phyloP scores from a whole-genome alignment of 192 early-diverging fungal genomes.

The Chytriomyces sp. region DNA sequence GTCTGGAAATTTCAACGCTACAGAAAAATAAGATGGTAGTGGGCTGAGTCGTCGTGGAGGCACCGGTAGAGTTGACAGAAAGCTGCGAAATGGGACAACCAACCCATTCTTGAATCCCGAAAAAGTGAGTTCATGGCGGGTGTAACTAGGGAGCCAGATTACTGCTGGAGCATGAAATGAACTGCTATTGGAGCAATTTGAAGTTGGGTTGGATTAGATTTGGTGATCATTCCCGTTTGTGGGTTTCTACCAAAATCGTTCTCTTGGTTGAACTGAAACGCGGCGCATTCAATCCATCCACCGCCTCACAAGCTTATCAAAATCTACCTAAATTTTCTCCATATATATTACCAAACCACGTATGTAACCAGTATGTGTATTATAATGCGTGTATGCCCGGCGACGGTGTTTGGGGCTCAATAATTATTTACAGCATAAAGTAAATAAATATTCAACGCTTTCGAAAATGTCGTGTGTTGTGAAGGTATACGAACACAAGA shows the following conservation, averaged over 20 bases:
- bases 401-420: no score
- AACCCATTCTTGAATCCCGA: neutral
- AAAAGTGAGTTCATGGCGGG: slow-evolving; percentile 14
- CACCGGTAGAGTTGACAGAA: neutral
- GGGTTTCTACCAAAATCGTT: neutral
- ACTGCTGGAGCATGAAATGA: slow-evolving; percentile 50
- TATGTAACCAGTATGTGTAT: no score
- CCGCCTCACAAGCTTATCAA: no score
- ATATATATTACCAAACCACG: no score
- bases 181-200: slow-evolving; percentile 38
- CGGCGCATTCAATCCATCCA: slow-evolving; percentile 43
- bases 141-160: slow-evolving; percentile 33
- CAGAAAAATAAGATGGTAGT: neutral
- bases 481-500: no score
- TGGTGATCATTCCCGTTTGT: slow-evolving; percentile 29
- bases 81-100: neutral
- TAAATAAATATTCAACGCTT: no score
- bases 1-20: neutral
- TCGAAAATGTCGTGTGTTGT: no score
- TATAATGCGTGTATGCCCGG: no score
- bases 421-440: no score
- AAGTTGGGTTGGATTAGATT: slow-evolving; percentile 51
- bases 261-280: slow-evolving; percentile 22
- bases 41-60: slow-evolving; percentile 8
- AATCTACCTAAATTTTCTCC: no score